These are phyloP conservation scores for Larix kaempferi DNA, from an alignment of 75 land plant species.

Conservation along the genomic window DNA sequence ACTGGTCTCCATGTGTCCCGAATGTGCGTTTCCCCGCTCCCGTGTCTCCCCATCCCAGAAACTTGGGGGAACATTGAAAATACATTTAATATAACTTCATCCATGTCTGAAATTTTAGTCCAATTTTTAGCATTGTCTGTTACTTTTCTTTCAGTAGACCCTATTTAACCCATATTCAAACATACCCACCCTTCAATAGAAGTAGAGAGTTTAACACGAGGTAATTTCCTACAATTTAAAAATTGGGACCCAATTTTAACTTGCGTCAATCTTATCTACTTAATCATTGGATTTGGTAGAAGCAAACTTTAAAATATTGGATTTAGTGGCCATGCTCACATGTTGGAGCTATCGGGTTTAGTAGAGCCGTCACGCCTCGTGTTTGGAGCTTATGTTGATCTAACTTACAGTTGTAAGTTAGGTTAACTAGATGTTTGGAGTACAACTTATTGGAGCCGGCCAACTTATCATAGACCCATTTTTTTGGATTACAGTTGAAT, in stretches of 20 bases:
- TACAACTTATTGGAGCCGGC: not conserved
- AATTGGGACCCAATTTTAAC: not conserved
- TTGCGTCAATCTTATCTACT: not conserved
- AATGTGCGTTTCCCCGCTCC: no score
- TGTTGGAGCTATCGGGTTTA: not conserved
- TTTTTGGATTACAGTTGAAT: constrained; percentile 31
- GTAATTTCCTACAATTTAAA: no score
- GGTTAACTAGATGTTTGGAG: not conserved
- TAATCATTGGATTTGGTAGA: no score
- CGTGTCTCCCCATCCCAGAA: no score
- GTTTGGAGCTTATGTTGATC: not conserved
- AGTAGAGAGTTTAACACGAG: no score
- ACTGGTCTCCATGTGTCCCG: no score
- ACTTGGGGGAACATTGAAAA: no score
- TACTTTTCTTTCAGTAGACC: no score
- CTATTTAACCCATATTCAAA: no score
- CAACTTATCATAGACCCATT: not conserved
- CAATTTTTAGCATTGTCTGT: no score
- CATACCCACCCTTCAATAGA: not conserved
- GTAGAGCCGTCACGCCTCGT: not conserved
- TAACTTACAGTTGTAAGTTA: not conserved
- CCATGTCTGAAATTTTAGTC: not conserved
- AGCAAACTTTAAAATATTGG: not conserved
- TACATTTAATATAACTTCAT: not conserved
- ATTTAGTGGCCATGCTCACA: not conserved